Evolutionary conservation across 192 early-diverging fungal species (phyloP), one percentile per base, ranked within the genome.

Genomic region (Paraglomus occultum): DNA sequence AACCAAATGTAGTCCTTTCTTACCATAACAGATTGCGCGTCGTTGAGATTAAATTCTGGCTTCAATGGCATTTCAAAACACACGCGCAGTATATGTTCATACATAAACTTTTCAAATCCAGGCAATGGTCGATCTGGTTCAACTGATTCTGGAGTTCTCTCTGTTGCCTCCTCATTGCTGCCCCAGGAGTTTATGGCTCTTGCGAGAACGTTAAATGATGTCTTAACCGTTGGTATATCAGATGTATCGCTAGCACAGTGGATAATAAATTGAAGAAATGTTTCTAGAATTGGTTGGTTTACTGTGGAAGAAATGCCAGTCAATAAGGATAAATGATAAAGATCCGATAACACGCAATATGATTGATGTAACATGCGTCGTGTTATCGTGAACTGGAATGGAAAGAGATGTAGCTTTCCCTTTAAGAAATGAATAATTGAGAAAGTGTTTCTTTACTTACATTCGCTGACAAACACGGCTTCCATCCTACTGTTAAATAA

Each of bases 31-130:
- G 88, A 79, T 75, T 92, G 88, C 2, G 90, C 94, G 72, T 96
- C 94, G 38, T 79, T 65, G 43, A 88, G 69, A 70, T 89, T 81
- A 79, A 95, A 96, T 20, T 73, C 78, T 10, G 81, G 31, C 38
- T 85, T 87, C 79, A 93, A 84, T 0, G 93, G 92, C 23, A 94
- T 82, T 75, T 90, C 88, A 72, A 97, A 97, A 51, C 88, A 85
- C 51, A 85, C 76, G 6, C 89, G 87, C 1, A 93, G 65, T 14
- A 94, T 87, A 12, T 86, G 82, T 53, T 88, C 85, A 67, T 88
- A 91, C 49, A 92, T 84, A 76, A 95, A 94, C 51, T 85, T 84
- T 57, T 83, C 82, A 73, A 91, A 92, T 8, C 88, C 91, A 39
- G 81, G 80, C 0, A 87, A 68, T 23, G 80, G 75, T 76, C 73